Base-by-base conservation (phyloP, 1,284 basidiomycete genomes). In the Ustilago bromivora region DNA sequence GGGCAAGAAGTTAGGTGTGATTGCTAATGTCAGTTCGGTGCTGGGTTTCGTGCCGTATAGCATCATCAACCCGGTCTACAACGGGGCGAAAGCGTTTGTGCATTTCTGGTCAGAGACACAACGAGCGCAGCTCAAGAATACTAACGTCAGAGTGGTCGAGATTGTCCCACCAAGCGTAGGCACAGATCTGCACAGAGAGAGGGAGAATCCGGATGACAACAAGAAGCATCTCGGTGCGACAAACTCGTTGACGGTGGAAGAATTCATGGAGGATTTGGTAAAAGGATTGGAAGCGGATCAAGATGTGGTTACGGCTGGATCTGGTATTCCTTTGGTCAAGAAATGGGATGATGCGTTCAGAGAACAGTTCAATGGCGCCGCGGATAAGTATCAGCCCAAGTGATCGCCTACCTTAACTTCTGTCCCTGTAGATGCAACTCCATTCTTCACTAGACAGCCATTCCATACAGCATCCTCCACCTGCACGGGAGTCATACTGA, bases 71-170 rank as follows among this genome's bases (percentile, higher is more conserved):
- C 81, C 81, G 0, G 35, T 69, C 4, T 82, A 83, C 57, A 83
- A 82, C 61, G 69, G 67, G 4, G 77, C 81, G 0, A 84, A 84
- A 49, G 72, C 80, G 0, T 82, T 82, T 40, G 59, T 81, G 4
- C 83, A 85, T 57, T 82, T 81, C 59, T 85, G 82, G 82, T 68
- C 66, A n/a, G 76, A 77, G 57, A 66, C 76, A 34, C 80, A 83
- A 56, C 64, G 83, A 3, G 77, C 76, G 13, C 82, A 84, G 64
- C 72, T 84, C 19, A 82, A 76, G 57, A 59, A 72, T 38, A 76
- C 79, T n/a, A 81, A 69, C 53, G 66, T 83, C 9, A 52, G 82
- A 15, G 69, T 84, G 19, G 78, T 84, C 46, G 83, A 85, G 73
- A 78, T 85, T 15, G 77, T 82, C 1, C 83, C 83, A 4, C 83